Base-by-base conservation (phyloP, 257 asterid genomes). In the Voacanga thouarsii region DNA sequence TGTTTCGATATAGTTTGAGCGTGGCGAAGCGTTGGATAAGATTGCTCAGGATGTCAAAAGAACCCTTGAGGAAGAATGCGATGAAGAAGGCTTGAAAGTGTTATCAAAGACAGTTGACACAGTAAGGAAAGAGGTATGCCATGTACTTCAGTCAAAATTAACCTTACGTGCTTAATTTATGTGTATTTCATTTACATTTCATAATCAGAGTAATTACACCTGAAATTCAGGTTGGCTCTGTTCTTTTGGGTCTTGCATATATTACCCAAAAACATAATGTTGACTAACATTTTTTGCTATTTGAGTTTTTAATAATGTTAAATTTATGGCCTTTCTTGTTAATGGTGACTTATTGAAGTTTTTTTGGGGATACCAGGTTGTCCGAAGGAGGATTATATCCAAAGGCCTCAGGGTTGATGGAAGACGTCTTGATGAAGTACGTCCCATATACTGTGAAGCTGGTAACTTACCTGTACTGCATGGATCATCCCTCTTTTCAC, bases 331-430 rank as follows among this genome's bases (percentile, higher is more conserved):
- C n/a, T 26, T 12, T 33, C 69, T 41, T 57, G 24, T 16, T 71
- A 73, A 74, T 71, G 33, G 60, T 81, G 85, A 78, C 45, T 73
- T 81, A 56, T 64, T 79, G 80, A 68, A 85, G 33, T 75, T 79
- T 82, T 79, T 82, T 77, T 80, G 81, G 43, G 37, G 41, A 68
- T 82, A 72, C 73, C 89, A 95, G 99, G 93, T 95, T 78, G 96
- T 95, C 61, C 97, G 97, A 63, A 87, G 82, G 89, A 86, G 99
- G 88, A 91, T 95, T 79, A 87, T 93, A 79, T 76, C 82, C 55
- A 97, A 95, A 77, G 99, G 98, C 82, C 72, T 89, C 65, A 88
- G 99, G 84, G 97, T 95, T 83, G 99, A 95, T 83, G 99, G 99
- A 79, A 90, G 98, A 69, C 82, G 82, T 69, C 96, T 93, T 81